Evolutionary conservation across 768 basidiomycete species (phyloP).

Genomic region (Pisolithus marmoratus): DNA sequence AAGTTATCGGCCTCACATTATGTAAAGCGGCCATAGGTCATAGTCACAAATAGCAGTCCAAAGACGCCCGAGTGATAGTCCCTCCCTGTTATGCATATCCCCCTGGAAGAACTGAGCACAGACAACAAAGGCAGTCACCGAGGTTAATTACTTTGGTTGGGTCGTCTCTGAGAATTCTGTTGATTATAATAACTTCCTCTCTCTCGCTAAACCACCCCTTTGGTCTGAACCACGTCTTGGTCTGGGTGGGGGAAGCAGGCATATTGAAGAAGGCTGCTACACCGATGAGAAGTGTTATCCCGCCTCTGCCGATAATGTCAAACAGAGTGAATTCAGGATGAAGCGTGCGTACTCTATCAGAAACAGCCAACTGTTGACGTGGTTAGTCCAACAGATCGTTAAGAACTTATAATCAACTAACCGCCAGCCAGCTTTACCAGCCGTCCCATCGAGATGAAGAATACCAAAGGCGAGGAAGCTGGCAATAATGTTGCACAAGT

Average conservation of each 20-base stretch:
- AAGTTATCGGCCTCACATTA: constrained; percentile 29
- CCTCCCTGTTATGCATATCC: constrained; percentile 70
- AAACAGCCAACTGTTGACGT: constrained; percentile 44
- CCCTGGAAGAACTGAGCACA: constrained; percentile 27
- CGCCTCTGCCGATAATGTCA: constrained; percentile 27
- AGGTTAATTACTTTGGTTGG: constrained; percentile 41
- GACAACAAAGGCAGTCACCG: neutral
- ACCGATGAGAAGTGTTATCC: constrained; percentile 50
- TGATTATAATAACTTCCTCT: constrained; percentile 56
- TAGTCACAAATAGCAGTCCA: constrained; percentile 55
- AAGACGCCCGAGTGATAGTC: constrained; percentile 41
- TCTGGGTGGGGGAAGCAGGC: constrained; percentile 58
- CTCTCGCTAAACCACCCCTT: constrained; percentile 61
- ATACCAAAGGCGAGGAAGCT: constrained; percentile 60
- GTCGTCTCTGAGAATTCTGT: constrained; percentile 58
- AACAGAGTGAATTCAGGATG: constrained; percentile 38
- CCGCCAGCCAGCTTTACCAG: constrained; percentile 49
- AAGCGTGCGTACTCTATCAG: constrained; percentile 39
- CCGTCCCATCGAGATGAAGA: constrained; percentile 50
- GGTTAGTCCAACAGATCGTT: neutral
- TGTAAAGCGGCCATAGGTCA: constrained; percentile 63
- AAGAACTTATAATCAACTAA: constrained; percentile 13
- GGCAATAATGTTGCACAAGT: constrained; percentile 40
- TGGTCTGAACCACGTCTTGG: constrained; percentile 50
- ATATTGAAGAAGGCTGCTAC: constrained; percentile 50